phyloP scores from a whole-genome alignment of 306 rosid species.

The Parietaria judaica region DNA sequence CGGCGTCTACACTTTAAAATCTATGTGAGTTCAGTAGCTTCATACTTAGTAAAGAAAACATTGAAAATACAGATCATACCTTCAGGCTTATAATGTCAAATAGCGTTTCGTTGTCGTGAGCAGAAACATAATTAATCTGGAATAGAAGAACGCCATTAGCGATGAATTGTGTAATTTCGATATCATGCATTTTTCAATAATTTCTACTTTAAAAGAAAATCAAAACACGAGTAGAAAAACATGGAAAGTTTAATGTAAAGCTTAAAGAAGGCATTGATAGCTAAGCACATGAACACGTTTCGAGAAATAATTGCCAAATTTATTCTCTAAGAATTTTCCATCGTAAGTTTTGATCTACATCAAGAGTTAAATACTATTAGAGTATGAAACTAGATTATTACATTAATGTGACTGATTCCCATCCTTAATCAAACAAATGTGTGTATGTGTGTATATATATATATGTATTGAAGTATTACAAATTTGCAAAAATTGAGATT shows the following conservation, averaged over 20 bases:
- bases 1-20: constrained; percentile 48
- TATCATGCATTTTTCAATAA: background rate
- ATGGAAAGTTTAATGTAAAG: background rate
- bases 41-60: constrained; percentile 3
- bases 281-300: background rate
- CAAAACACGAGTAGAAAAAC: background rate
- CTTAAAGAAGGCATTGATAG: background rate
- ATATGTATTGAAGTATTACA: too few species aligned
- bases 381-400: too few species aligned
- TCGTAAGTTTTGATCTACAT: too few species aligned
- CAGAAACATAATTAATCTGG: constrained; percentile 89
- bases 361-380: too few species aligned
- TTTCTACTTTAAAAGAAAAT: background rate
- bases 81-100: constrained; percentile 83
- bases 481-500: too few species aligned
- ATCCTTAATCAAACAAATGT: too few species aligned
- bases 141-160: constrained; percentile 20
- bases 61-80: constrained; percentile 38
- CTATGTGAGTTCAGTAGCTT: constrained; percentile 14
- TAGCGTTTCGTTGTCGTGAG: constrained; percentile 88
- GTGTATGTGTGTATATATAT: too few species aligned
- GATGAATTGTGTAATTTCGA: background rate
- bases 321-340: too few species aligned
- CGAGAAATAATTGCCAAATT: too few species aligned
- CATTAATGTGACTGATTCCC: too few species aligned